Evolutionary conservation across 306 rosid species (phyloP).

Genomic region (Sicyos edulis): DNA sequence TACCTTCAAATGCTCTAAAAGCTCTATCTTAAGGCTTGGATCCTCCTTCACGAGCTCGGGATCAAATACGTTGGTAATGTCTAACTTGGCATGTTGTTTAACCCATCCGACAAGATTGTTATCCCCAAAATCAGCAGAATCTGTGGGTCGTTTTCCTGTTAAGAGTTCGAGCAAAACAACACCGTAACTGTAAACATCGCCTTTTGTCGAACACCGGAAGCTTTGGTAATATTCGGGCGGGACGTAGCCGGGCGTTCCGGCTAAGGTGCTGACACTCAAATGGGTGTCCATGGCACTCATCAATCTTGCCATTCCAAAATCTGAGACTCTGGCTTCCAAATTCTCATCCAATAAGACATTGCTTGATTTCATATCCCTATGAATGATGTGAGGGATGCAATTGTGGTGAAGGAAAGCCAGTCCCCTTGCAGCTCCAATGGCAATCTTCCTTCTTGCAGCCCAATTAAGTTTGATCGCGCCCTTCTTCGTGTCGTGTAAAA

Average conservation of each 20-base stretch:
- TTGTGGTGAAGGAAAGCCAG: constrained; percentile 29
- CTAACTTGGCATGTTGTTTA: constrained; percentile 77
- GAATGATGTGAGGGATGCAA: no score
- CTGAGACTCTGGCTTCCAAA: no score
- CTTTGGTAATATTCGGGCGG: no score
- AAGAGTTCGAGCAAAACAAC: no score
- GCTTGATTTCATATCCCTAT: no score
- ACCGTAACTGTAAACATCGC: no score
- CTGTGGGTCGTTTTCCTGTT: constrained; percentile 36
- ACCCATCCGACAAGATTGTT: constrained; percentile 99
- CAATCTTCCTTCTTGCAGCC: constrained; percentile 74
- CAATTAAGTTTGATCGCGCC: constrained; percentile 71
- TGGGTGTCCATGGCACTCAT: no score
- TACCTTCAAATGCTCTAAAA: constrained; percentile 71
- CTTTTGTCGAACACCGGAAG: no score
- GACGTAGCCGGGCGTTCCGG: no score
- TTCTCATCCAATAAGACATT: no score
- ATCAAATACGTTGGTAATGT: constrained; percentile 70
- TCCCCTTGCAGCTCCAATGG: constrained; percentile 90
- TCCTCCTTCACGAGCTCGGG: constrained; percentile 84
- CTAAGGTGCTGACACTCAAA: no score
- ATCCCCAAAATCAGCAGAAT: constrained; percentile 87
- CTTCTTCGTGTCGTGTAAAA: constrained; percentile 67
- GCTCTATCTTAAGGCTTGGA: constrained; percentile 68
- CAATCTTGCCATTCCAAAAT: no score